Base-by-base conservation (phyloP, 306 rosid species). In the Cucurbita ficifolia region DNA sequence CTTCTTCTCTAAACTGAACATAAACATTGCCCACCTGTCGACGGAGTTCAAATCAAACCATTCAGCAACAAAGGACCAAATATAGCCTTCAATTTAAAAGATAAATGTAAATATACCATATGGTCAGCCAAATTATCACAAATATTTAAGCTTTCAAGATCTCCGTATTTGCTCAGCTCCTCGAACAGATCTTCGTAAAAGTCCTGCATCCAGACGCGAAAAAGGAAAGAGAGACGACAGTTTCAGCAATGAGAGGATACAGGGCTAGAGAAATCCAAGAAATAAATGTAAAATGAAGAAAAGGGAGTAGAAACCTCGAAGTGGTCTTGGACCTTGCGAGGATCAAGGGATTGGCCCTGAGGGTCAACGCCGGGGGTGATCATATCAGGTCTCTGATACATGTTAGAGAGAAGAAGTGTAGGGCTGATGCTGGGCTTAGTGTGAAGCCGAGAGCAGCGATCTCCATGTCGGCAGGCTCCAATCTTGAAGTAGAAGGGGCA, bases 401-500 rank as follows among this genome's bases (percentile, higher is more conserved):
- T 95, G 75, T 95, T 95, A 39, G 99, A 95, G 80, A 95, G 97
- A 21, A 91, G 89, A 1, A 95, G 84, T 1, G 99, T 95, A 4
- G 99, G 99, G 90, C 96, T 89, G 49, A 88, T 95, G 74, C 92
- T 95, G 62, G 97, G 99, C 82, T 91, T 91, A 0, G 97, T 91
- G 84, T 95, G 99, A 9, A 95, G 99, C 51, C 99, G 75, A 1
- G 99, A 91, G 82, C 99, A 95, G 52, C 46, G 46, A 8, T 42
- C 46, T 42, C 46, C 46, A 18, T 95, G 99, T 43, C 99, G 76
- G 79, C 99, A 95, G 29, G 99, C 99, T 69, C 99, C 99, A 91
- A 91, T 95, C 99, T 91, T 95, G 83, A 95, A 91, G 90, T 95
- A 95, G 86, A 95, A 95, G 0, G 99, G 99, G 22, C 99, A 91